Percentiles rank a stretch among this genome's conserved stretches.
Conservation (phyloP, 164 flowering plant species). For the Pachysandra terminalis region DNA sequence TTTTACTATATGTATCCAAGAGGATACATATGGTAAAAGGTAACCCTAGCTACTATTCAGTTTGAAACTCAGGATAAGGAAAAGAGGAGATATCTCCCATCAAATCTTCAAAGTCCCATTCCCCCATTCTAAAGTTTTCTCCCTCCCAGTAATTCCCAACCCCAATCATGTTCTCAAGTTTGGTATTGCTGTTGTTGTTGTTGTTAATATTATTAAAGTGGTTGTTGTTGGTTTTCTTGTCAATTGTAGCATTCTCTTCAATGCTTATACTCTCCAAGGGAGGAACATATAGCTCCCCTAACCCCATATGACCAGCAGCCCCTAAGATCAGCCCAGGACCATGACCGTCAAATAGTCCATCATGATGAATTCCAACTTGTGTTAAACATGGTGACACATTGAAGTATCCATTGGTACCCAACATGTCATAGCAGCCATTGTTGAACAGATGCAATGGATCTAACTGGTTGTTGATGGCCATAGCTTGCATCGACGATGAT, state of each 20-base stretch:
- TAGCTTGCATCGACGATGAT: slow-evolving; percentile 31
- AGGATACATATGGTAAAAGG: neutral
- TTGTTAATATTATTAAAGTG: slow-evolving; percentile 13
- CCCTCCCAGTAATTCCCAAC: slow-evolving; percentile 48
- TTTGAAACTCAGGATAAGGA: slow-evolving; percentile 66
- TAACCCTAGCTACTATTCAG: slow-evolving; percentile 23
- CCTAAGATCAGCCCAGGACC: slow-evolving; percentile 19
- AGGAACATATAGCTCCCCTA: slow-evolving; percentile 44
- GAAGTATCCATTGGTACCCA: slow-evolving; percentile 22
- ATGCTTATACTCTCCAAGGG: slow-evolving; percentile 43
- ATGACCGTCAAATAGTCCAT: slow-evolving; percentile 33
- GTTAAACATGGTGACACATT: slow-evolving; percentile 28
- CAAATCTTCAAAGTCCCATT: slow-evolving; percentile 82
- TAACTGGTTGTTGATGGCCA: slow-evolving; percentile 24
- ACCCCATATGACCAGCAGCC: slow-evolving; percentile 17
- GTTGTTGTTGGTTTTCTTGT: slow-evolving; percentile 10
- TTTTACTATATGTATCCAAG: no score
- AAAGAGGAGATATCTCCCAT: slow-evolving; percentile 68
- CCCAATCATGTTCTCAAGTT: slow-evolving; percentile 25
- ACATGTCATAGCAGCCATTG: slow-evolving; percentile 10
- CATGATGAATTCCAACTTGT: slow-evolving; percentile 19
- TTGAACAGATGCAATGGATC: slow-evolving; percentile 31
- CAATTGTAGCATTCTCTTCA: slow-evolving; percentile 27
- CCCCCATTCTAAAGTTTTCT: slow-evolving; percentile 59
- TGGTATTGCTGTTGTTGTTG: slow-evolving; percentile 22